These are phyloP conservation scores for Xylaria sp. DNA, from an alignment of 2,329 filamentous ascomycete genomes.

Conservation along the genomic window DNA sequence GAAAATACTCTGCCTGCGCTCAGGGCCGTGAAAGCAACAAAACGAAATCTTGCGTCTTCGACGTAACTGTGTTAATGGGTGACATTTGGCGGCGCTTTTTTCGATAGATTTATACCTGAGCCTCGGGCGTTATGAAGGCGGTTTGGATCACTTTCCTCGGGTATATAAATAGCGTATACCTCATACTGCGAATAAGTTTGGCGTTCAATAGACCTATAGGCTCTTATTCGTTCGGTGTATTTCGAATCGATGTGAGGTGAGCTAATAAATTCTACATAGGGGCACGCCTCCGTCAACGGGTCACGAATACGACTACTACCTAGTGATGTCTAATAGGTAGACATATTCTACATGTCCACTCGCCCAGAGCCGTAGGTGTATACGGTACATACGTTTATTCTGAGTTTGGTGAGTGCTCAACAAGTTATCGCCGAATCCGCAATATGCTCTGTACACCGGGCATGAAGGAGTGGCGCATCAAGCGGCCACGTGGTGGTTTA, in stretches of 20 bases:
- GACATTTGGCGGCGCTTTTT: slow-evolving; percentile 3
- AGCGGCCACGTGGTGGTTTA: not conserved
- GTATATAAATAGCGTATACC: slow-evolving; percentile 44
- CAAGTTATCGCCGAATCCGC: not conserved
- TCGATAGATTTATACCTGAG: slow-evolving; percentile 12
- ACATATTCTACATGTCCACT: not conserved
- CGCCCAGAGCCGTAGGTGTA: no score
- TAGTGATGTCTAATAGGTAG: not conserved
- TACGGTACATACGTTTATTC: no score
- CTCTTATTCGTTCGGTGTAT: not conserved
- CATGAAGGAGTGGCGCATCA: not conserved
- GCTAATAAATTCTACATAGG: not conserved
- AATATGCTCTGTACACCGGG: no score
- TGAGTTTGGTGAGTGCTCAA: not conserved
- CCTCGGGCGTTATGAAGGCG: not conserved
- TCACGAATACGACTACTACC: not conserved
- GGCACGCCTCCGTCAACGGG: not conserved
- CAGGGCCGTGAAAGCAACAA: slow-evolving; percentile 66
- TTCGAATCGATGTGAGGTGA: not conserved
- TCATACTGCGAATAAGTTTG: slow-evolving; percentile 18
- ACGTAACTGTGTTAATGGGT: slow-evolving; percentile 28
- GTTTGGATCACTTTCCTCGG: slow-evolving; percentile 16
- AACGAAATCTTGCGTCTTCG: slow-evolving; percentile 49
- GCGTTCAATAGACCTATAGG: not conserved
- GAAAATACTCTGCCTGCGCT: slow-evolving; percentile 67